Evolutionary conservation across 495 filamentous ascomycete genomes (phyloP).

Genomic region (Penicillium antarcticum): DNA sequence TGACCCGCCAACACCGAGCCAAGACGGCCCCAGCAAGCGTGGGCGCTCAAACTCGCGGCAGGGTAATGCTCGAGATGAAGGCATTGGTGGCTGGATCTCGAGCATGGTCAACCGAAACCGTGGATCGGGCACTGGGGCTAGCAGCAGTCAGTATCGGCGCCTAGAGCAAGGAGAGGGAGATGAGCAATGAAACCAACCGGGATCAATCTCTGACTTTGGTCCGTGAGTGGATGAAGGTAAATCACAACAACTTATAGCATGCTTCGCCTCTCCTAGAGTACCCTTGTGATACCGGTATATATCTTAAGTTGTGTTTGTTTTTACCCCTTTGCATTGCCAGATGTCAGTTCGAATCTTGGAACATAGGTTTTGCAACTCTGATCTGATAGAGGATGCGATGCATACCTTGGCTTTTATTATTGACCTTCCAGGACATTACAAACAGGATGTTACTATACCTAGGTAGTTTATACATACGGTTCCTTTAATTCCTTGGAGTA

Average conservation of each 20-base stretch:
- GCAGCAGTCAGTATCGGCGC: conserved; percentile 56
- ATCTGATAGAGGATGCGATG: neutral
- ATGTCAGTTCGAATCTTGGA: neutral
- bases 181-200: conserved; percentile 8
- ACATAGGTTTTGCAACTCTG: neutral
- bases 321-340: neutral
- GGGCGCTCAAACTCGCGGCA: conserved; percentile 27
- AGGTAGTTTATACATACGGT: no score
- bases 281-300: neutral
- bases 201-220: no score
- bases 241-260: neutral
- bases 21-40: conserved; percentile 45
- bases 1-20: conserved; percentile 56
- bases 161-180: conserved; percentile 61
- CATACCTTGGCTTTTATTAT: no score
- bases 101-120: conserved; percentile 57
- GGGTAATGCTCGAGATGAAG: conserved; percentile 42
- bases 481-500: no score
- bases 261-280: neutral
- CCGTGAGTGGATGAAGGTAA: no score
- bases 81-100: conserved; percentile 67
- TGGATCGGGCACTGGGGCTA: conserved; percentile 40
- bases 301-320: neutral
- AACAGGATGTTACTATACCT: no score
- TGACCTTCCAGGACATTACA: no score